Evolutionary conservation across 176 grass and related monocot genomes (phyloP).

Genomic region (Cocos nucifera): DNA sequence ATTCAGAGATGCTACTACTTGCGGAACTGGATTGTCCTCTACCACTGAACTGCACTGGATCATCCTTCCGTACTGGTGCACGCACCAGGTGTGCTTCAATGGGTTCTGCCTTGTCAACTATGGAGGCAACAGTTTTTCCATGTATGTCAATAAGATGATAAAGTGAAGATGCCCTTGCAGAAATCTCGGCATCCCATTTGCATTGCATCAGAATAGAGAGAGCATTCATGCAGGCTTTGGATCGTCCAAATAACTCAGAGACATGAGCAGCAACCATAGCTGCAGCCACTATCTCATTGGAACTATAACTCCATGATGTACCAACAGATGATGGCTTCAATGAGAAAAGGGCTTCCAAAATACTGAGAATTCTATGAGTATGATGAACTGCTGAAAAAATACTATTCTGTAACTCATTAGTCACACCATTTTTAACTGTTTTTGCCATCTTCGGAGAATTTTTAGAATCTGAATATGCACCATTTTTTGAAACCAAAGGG

Average conservation of each 20-base stretch:
- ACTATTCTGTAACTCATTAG: slow-evolving; percentile 59
- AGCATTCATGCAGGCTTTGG: slow-evolving; percentile 84
- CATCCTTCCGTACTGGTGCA: slow-evolving; percentile 44
- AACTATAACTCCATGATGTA: slow-evolving; percentile 97
- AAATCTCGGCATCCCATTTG: slow-evolving; percentile 86
- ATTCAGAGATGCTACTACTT: slow-evolving; percentile 20
- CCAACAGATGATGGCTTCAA: slow-evolving; percentile 97
- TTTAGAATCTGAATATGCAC: slow-evolving; percentile 42
- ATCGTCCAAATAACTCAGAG: slow-evolving; percentile 87
- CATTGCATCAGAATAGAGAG: slow-evolving; percentile 72
- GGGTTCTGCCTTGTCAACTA: slow-evolving; percentile 96
- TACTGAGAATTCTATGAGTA: slow-evolving; percentile 81
- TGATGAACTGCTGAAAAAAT: slow-evolving; percentile 75
- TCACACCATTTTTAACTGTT: slow-evolving; percentile 58
- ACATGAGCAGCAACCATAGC: slow-evolving; percentile 99
- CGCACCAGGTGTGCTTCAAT: slow-evolving; percentile 63
- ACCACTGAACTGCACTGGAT: slow-evolving; percentile 30
- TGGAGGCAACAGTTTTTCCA: slow-evolving; percentile 92
- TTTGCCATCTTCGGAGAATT: slow-evolving; percentile 38
- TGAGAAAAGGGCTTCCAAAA: slow-evolving; percentile 98
- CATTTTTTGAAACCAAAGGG: slow-evolving; percentile 70
- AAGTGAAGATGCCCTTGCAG: slow-evolving; percentile 75
- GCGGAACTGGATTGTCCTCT: slow-evolving; percentile 25
- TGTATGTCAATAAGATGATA: slow-evolving; percentile 96
- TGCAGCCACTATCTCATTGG: slow-evolving; percentile 97